Percentiles rank a stretch among this genome's conserved stretches.
Evolutionary conservation across 208 protist genomes (phyloP).

Genomic region (Herpetomonas samuelpessoai): DNA sequence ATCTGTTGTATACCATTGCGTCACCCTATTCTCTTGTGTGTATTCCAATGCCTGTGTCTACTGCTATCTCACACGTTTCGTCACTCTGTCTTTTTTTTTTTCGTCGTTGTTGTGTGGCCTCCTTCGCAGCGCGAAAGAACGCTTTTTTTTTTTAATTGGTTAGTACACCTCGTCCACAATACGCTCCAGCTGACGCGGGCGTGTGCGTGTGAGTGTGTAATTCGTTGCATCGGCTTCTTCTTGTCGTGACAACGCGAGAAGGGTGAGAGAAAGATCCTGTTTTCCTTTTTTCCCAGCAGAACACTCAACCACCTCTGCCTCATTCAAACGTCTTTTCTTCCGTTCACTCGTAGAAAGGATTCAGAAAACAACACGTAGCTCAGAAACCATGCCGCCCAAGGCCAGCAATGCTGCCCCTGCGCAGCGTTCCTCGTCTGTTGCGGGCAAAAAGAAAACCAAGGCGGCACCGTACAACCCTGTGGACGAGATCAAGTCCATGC

Average conservation of each 20-base stretch:
- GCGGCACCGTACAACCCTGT: constrained; percentile 28
- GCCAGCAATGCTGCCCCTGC: constrained; percentile 6
- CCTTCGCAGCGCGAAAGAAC: neutral
- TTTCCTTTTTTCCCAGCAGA: too few species aligned
- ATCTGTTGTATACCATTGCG: too few species aligned
- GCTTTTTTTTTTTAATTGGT: constrained; percentile 4
- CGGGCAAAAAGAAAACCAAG: constrained; percentile 30
- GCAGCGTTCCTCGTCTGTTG: constrained; percentile 9
- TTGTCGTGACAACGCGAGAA: too few species aligned
- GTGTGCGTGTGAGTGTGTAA: too few species aligned
- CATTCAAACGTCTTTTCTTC: too few species aligned
- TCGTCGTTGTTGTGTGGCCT: constrained; percentile 2
- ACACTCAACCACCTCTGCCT: too few species aligned
- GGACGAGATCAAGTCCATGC: constrained; percentile 38
- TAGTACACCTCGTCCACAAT: constrained; percentile 4
- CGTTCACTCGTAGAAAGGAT: neutral
- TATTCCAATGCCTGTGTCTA: neutral
- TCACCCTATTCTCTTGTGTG: constrained; percentile 5
- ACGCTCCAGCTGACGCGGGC: too few species aligned
- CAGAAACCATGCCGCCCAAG: constrained; percentile 45
- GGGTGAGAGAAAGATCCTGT: too few species aligned
- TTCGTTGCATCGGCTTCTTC: too few species aligned
- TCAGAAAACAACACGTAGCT: too few species aligned
- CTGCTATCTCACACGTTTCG: neutral
- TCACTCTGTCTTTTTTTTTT: constrained; percentile 4